These are phyloP conservation scores for Mucor lusitanicus DNA, from an alignment of 371 early-diverging fungal species.

Conservation along the genomic window DNA sequence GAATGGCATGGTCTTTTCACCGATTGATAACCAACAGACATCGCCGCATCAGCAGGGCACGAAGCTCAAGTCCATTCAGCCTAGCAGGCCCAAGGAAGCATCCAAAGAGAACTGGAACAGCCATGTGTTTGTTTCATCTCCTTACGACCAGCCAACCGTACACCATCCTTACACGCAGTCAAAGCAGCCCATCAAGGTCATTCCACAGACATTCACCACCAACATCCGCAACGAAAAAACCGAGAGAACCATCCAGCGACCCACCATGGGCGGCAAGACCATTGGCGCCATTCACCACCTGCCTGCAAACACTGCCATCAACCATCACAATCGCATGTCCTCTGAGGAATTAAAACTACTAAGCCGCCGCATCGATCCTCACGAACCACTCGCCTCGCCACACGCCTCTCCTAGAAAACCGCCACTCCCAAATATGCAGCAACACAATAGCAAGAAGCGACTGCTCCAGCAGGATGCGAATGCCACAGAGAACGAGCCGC, in stretches of 20 bases:
- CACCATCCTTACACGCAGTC: not conserved
- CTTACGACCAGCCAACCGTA: constrained; percentile 7
- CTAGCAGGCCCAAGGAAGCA: not conserved
- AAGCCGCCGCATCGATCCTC: constrained; percentile 47
- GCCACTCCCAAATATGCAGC: constrained; percentile 26
- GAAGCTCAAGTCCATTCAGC: not conserved
- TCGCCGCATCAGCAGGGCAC: not conserved
- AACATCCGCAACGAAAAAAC: not conserved
- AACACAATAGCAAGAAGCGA: not conserved
- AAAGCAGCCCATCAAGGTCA: not conserved
- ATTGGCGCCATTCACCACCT: constrained; percentile 16
- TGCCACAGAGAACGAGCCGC: not conserved
- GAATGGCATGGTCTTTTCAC: not conserved
- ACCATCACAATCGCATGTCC: constrained; percentile 23
- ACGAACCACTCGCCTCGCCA: constrained; percentile 31
- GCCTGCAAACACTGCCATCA: constrained; percentile 3
- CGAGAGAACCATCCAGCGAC: constrained; percentile 15
- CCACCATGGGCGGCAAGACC: constrained; percentile 34
- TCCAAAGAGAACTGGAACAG: constrained; percentile 4
- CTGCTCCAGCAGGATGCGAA: not conserved
- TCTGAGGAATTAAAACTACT: constrained; percentile 36
- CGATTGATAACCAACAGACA: not conserved
- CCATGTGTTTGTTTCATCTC: constrained; percentile 4
- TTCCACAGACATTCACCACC: constrained; percentile 14
- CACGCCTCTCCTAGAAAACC: constrained; percentile 40